Base-by-base conservation (phyloP, 768 basidiomycete species). In the Mycena albidolilacea region DNA sequence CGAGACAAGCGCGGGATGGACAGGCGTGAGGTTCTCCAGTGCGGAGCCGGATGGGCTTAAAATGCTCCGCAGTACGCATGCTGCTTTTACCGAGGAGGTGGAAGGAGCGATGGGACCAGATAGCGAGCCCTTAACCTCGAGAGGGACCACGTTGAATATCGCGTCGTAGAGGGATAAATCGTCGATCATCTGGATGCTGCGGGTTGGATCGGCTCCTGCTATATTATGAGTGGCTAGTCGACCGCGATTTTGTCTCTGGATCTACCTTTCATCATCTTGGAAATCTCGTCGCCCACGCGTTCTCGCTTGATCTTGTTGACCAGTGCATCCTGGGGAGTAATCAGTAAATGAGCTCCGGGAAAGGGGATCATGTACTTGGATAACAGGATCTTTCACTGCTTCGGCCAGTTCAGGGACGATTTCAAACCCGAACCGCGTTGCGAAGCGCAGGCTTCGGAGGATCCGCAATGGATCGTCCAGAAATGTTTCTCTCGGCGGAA, bases 401-500 rank as follows among this genome's bases (percentile, higher is more conserved):
- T 88, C 85, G 62, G 85, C 83, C 23, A 98, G 83, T 62, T 93
- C 93, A 0, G 86, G 83, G 19, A 93, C 93, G 64, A 98, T 86
- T 14, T 86, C 84, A 77, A 97, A 97, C 30, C 94, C 94, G 80
- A 95, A 96, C 54, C 97, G 88, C 77, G 95, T 95, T 0, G 97
- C 93, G 81, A 99, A 99, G 69, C 98, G 86, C 30, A 99, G 82
- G 75, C 95, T 96, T 46, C 98, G 90, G 30, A 99, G 81, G n/a
- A 99, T 90, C 15, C 98, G 91, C 14, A 99, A 84, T 7, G 98
- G 98, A 81, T 99, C 98, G 77, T 99, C 98, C 35, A 90, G 82
- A 78, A 99, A 99, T 3, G 98, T 99, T 80, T 96, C 90, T 75
- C 84, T 80, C 1, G 98, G 96, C 5, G 95, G 87, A 23, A 99